Evolutionary conservation across 1,284 basidiomycete species (phyloP).

Genomic region (Ganoderma leucocontextum): DNA sequence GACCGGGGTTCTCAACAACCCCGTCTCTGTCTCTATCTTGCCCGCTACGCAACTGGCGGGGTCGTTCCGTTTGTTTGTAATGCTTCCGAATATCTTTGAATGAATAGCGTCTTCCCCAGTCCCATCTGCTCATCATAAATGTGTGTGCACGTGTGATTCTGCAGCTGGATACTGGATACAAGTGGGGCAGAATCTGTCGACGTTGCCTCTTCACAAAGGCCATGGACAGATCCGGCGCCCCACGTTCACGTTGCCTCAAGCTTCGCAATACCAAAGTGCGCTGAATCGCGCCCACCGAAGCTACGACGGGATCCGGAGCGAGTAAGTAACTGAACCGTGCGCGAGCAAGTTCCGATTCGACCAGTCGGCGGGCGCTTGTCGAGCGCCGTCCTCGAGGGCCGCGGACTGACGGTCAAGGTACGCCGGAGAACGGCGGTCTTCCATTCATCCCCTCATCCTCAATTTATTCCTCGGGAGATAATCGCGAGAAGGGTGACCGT

Average conservation of each 20-base stretch:
- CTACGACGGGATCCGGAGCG: too few species aligned
- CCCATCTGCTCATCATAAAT: background rate
- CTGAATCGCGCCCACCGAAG: too few species aligned
- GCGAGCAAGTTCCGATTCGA: too few species aligned
- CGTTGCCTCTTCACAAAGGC: too few species aligned
- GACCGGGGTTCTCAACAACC: constrained; percentile 8
- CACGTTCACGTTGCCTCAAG: too few species aligned
- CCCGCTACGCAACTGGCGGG: constrained; percentile 7
- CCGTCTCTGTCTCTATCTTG: background rate
- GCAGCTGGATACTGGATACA: too few species aligned
- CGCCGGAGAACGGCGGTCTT: background rate
- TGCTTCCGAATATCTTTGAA: background rate
- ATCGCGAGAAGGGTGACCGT: background rate
- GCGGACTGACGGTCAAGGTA: background rate
- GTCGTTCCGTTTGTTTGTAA: background rate
- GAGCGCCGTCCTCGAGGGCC: background rate
- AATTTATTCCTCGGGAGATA: background rate
- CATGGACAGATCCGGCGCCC: too few species aligned
- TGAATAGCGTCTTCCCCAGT: background rate
- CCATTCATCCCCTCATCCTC: background rate
- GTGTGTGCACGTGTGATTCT: background rate
- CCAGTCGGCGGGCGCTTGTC: too few species aligned
- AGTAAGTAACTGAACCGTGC: too few species aligned
- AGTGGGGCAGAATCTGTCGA: too few species aligned
- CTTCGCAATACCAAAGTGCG: too few species aligned